Conservation (phyloP, 371 early-diverging fungal genomes). For the Entomophthora muscae region DNA sequence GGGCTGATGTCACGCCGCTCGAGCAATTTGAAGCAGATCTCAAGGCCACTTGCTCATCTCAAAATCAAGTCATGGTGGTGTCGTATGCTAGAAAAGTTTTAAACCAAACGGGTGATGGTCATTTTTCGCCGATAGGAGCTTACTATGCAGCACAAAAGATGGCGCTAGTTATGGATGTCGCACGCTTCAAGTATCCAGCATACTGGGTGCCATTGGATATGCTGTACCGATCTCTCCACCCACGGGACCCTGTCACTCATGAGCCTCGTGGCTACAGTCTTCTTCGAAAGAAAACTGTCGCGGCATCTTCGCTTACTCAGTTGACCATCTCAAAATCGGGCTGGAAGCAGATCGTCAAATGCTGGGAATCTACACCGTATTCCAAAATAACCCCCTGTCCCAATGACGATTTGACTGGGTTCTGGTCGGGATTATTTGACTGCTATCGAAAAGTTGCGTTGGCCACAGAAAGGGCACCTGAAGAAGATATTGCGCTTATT, state of each 20-base stretch:
- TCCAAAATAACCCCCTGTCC: too few relatives aligned
- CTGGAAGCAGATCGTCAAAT: not conserved
- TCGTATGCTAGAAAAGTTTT: conserved; percentile 61
- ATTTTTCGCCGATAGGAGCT: conserved; percentile 21
- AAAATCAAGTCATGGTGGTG: conserved; percentile 70
- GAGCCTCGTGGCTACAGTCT: conserved; percentile 50
- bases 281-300: not conserved
- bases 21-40: conserved; percentile 65
- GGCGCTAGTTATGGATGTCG: conserved; percentile 69
- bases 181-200: conserved; percentile 72
- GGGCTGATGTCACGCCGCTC: conserved; percentile 36
- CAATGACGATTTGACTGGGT: not conserved
- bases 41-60: conserved; percentile 34
- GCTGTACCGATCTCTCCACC: conserved; percentile 62
- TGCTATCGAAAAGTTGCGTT: not conserved
- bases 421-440: not conserved
- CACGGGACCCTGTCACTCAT: conserved; percentile 60
- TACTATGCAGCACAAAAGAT: conserved; percentile 26
- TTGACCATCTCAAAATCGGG: not conserved
- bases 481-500: not conserved
- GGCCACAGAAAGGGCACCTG: not conserved
- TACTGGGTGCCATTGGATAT: conserved; percentile 51
- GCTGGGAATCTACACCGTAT: not conserved
- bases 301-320: not conserved
- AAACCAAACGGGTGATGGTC: conserved; percentile 74